Base-by-base conservation (phyloP, 2,329 filamentous ascomycete species). In the Trichophyton benhamiae region DNA sequence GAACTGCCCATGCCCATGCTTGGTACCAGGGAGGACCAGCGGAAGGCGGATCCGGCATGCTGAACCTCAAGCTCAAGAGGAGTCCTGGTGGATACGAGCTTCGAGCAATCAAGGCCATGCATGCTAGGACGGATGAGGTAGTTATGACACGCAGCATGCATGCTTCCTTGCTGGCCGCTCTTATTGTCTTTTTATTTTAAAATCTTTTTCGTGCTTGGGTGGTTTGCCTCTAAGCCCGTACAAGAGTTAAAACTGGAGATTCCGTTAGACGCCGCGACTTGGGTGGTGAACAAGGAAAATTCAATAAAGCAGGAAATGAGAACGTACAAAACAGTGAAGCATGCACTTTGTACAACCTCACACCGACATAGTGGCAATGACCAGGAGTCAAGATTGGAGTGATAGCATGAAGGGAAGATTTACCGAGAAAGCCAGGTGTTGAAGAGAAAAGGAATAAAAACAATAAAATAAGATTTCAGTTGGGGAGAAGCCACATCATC, bases 41-140 rank as follows among this genome's bases (percentile, higher is more conserved):
- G 55, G 55, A 58, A 58, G 55, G 55, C 41, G 55, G 55, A 58
- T 58, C 55, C 55, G 55, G 55, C 30, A 13, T 58, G 55, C 17
- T 42, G 33, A 58, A 58, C 55, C 33, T 44, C 33, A 25, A 44
- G 55, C 41, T 42, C 38, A 25, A 42, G 27, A 41, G 55, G 41
- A 25, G 13, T 11, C 55, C 17, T 33, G 41, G 55, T 58, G 41
- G 41, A 58, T 58, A 58, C 36, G 36, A 58, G 33, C 49, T 55
- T 55, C 49, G 25, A 36, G 55, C 55, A 58, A 58, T 58, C 55
- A 41, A 58, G 33, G 30, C n/a, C 55, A 58, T 58, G 30, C 33
- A 58, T 58, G 30, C 33, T 44, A 58, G 55, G 17, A 58, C 33
- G 41, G 41, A 42, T 58, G 55, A 41, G 36, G 55, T 20, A 55